Percentiles rank a stretch among this genome's conserved stretches.
phyloP scores from a whole-genome alignment of 2,329 filamentous ascomycete genomes.

The Fusarium euwallaceae region DNA sequence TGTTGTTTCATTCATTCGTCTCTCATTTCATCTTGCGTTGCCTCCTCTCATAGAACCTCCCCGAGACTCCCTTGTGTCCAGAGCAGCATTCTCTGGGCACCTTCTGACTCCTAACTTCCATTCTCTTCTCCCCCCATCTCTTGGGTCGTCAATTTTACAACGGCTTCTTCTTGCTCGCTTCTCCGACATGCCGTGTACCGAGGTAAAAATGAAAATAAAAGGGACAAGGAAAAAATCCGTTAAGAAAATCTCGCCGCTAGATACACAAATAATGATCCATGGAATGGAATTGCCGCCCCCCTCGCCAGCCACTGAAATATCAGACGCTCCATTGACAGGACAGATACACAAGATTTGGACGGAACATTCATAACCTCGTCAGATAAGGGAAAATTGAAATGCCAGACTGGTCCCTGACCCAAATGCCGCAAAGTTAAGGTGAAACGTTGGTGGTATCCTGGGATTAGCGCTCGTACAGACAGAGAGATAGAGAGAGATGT shows the following conservation, averaged over 20 bases:
- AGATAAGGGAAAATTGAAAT: slow-evolving; percentile 43
- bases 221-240: slow-evolving; percentile 35
- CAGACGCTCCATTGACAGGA: slow-evolving; percentile 39
- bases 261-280: slow-evolving; percentile 44
- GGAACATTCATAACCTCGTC: slow-evolving; percentile 47
- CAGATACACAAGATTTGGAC: slow-evolving; percentile 38
- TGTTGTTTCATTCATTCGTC: slow-evolving; percentile 27
- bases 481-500: slow-evolving; percentile 35
- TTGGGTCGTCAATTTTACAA: slow-evolving; percentile 34
- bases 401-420: slow-evolving; percentile 42
- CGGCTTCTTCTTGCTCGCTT: slow-evolving; percentile 20
- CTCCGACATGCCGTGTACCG: slow-evolving; percentile 33
- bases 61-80: neutral
- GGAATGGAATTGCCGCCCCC: slow-evolving; percentile 39
- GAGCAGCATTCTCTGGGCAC: slow-evolving; percentile 8
- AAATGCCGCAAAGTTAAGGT: slow-evolving; percentile 40
- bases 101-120: slow-evolving; percentile 3
- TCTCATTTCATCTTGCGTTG: slow-evolving; percentile 10
- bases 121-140: slow-evolving; percentile 16
- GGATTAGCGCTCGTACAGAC: slow-evolving; percentile 45
- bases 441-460: slow-evolving; percentile 48
- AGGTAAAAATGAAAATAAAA: slow-evolving; percentile 31
- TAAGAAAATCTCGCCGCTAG: slow-evolving; percentile 44
- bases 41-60: slow-evolving; percentile 3
- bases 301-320: slow-evolving; percentile 42